phyloP scores from a whole-genome alignment of 1,139 yeast genomes.

The Yamadazyma kanchanaburiensis region DNA sequence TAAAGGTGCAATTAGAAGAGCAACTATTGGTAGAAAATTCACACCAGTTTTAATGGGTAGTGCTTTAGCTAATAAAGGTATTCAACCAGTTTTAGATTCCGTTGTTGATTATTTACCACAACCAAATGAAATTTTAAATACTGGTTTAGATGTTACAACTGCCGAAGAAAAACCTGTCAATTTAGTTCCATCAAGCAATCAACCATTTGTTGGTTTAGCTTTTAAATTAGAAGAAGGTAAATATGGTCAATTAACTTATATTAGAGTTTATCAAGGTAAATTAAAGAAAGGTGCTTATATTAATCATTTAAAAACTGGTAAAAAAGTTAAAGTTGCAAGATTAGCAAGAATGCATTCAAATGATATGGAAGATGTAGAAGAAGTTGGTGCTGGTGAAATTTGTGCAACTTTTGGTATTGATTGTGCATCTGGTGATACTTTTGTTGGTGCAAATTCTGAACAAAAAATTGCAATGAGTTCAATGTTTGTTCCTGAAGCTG shows the following conservation, averaged over 20 bases:
- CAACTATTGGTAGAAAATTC: constrained; percentile 94
- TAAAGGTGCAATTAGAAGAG: constrained; percentile 83
- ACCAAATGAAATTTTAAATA: constrained; percentile 88
- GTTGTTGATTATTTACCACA: constrained; percentile 95
- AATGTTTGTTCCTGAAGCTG: constrained; percentile 98
- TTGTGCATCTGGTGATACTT: constrained; percentile 99
- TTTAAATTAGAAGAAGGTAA: constrained; percentile 98
- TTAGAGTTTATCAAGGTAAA: constrained; percentile 95
- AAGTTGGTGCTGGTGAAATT: constrained; percentile 96
- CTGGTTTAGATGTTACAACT: constrained; percentile 71
- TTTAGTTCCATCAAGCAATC: constrained; percentile 66
- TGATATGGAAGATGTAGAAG: constrained; percentile 97
- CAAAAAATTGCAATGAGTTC: constrained; percentile 87
- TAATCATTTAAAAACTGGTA: constrained; percentile 87
- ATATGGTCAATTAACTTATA: constrained; percentile 94
- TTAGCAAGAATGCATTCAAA: constrained; percentile 98
- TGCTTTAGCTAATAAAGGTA: constrained; percentile 92
- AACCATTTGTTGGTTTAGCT: constrained; percentile 94
- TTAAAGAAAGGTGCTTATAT: constrained; percentile 87
- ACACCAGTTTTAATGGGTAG: constrained; percentile 99
- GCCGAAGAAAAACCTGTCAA: constrained; percentile 61
- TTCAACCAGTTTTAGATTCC: constrained; percentile 93
- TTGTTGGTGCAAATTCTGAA: constrained; percentile 70
- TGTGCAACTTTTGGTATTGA: constrained; percentile 99
- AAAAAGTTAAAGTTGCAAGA: constrained; percentile 91